Evolutionary conservation across 805 yeast genomes (phyloP).

Genomic region (Sugiyamaella mastotermitis): DNA sequence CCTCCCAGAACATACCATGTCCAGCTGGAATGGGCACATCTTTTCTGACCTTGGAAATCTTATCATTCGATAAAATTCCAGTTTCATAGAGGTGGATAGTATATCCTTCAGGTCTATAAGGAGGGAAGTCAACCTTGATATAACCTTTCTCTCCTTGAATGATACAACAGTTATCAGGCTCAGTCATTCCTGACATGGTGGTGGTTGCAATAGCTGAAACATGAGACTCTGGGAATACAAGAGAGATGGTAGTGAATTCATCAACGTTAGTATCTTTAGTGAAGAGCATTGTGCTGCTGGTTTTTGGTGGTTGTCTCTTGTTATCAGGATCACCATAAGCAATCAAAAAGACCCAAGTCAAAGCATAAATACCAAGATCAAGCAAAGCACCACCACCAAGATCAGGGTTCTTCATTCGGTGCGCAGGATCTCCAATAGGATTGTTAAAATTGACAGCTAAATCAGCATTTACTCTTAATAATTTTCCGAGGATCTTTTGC

Average conservation of each 20-base stretch:
- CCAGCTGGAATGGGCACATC: conserved; percentile 18
- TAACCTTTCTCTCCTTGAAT: conserved; percentile 20
- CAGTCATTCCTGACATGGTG: conserved; percentile 4
- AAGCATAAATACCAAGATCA: conserved; percentile 49
- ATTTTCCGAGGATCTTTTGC: conserved; percentile 41
- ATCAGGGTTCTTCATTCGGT: conserved; percentile 39
- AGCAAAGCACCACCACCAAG: conserved; percentile 53
- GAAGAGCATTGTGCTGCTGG: conserved; percentile 11
- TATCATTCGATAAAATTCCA: conserved; percentile 6
- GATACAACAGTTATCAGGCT: conserved; percentile 12
- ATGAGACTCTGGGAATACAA: conserved; percentile 13
- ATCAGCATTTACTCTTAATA: conserved; percentile 40
- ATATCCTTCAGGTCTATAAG: conserved; percentile 20
- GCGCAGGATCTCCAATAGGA: conserved; percentile 10
- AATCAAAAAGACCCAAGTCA: conserved; percentile 32
- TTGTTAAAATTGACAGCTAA: conserved; percentile 11
- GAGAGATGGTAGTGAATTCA: conserved; percentile 12
- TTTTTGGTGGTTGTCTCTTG: conserved; percentile 10
- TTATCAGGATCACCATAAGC: conserved; percentile 17
- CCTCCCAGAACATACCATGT: conserved; percentile 51
- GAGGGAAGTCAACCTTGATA: conserved; percentile 18
- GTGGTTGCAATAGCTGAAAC: conserved; percentile 13
- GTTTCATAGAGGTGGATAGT: conserved; percentile 12
- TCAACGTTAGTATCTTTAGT: conserved; percentile 14
- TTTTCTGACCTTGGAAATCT: conserved; percentile 1